These are phyloP conservation scores for Fusarium sp. DNA, from an alignment of 2,329 filamentous ascomycete species.

Conservation along the genomic window DNA sequence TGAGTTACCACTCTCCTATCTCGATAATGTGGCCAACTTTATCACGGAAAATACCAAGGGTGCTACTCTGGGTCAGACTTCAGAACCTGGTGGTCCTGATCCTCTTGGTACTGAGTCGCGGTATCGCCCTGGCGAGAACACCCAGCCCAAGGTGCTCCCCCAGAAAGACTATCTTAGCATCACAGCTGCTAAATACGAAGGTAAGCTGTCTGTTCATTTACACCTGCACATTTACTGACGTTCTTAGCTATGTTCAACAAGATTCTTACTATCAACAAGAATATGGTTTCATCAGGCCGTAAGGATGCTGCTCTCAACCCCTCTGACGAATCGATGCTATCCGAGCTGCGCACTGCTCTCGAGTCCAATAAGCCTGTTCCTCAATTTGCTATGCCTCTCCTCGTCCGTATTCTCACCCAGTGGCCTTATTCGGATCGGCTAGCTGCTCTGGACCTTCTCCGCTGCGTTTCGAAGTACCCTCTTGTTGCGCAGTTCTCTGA, in stretches of 20 bases:
- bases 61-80: slow-evolving; percentile 77
- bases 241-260: slow-evolving; percentile 77
- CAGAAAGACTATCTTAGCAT: slow-evolving; percentile 85
- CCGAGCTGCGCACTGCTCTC: slow-evolving; percentile 71
- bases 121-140: slow-evolving; percentile 74
- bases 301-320: slow-evolving; percentile 82
- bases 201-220: slow-evolving; percentile 47
- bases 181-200: slow-evolving; percentile 75
- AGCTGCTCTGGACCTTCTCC: slow-evolving; percentile 86
- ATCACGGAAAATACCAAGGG: slow-evolving; percentile 91
- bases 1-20: slow-evolving; percentile 85
- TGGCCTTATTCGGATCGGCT: slow-evolving; percentile 88
- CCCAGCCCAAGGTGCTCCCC: slow-evolving; percentile 73
- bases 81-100: slow-evolving; percentile 68
- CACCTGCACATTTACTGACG: not conserved
- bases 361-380: slow-evolving; percentile 66
- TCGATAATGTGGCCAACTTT: slow-evolving; percentile 93
- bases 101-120: slow-evolving; percentile 82
- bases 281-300: slow-evolving; percentile 75
- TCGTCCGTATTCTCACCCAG: slow-evolving; percentile 77
- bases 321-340: slow-evolving; percentile 73
- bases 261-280: slow-evolving; percentile 78
- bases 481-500: slow-evolving; percentile 71
- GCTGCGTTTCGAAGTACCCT: slow-evolving; percentile 80
- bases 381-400: slow-evolving; percentile 67